A percentile compares a stretch with the other conserved stretches of the same genome.
These are phyloP conservation scores for Orbilia brochopaga DNA, from an alignment of 2,329 filamentous ascomycete genomes.

Conservation along the genomic window DNA sequence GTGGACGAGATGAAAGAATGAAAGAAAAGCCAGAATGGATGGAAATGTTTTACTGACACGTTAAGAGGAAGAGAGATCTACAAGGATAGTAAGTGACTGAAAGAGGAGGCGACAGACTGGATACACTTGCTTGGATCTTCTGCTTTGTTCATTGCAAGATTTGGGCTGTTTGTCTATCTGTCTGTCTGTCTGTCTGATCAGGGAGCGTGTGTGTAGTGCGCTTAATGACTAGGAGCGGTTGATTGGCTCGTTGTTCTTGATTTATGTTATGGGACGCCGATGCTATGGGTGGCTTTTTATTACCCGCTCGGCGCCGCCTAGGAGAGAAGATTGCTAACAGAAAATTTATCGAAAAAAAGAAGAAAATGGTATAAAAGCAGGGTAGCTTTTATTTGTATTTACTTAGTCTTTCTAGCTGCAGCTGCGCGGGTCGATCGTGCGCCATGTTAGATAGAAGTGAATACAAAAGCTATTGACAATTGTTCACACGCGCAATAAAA, in stretches of 20 bases:
- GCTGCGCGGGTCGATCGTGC: background rate
- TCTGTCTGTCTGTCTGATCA: background rate
- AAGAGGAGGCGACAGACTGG: background rate
- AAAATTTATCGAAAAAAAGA: slow-evolving; percentile 29
- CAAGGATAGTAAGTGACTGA: background rate
- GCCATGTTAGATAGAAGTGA: slow-evolving; percentile 25
- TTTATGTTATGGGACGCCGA: too few relatives aligned
- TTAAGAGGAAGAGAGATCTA: background rate
- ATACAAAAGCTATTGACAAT: slow-evolving; percentile 45
- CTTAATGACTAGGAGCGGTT: too few relatives aligned
- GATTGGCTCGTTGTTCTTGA: too few relatives aligned
- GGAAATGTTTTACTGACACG: background rate
- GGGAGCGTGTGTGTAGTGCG: too few relatives aligned
- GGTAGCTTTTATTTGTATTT: slow-evolving; percentile 27
- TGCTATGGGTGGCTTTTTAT: background rate
- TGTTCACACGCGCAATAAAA: background rate
- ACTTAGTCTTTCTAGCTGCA: slow-evolving; percentile 1
- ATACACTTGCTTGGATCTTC: background rate
- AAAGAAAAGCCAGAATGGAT: slow-evolving; percentile 10
- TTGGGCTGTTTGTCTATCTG: background rate
- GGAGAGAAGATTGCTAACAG: slow-evolving; percentile 5
- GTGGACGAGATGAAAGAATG: background rate
- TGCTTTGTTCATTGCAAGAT: background rate
- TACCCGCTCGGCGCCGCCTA: too few relatives aligned
- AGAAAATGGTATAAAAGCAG: slow-evolving; percentile 7